phyloP scores from a whole-genome alignment of 2,329 filamentous ascomycete species.

The Nigrograna mackinnonii region DNA sequence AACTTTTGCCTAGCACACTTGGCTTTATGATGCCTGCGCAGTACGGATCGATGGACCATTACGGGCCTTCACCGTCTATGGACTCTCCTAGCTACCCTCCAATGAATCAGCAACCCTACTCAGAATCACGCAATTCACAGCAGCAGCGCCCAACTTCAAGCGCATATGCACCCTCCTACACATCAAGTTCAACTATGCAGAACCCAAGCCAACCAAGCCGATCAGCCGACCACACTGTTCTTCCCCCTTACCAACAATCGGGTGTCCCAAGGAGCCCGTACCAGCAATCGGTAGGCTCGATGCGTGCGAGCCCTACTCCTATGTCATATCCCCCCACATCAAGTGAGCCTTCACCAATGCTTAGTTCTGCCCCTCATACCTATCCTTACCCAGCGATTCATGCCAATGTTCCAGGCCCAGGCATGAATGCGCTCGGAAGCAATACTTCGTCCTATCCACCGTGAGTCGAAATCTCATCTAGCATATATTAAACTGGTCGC shows the following conservation, averaged over 20 bases:
- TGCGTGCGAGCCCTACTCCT: slow-evolving; percentile 31
- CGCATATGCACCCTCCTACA: slow-evolving; percentile 23
- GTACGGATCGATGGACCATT: slow-evolving; percentile 39
- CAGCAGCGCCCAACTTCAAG: slow-evolving; percentile 18
- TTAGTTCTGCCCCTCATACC: slow-evolving; percentile 25
- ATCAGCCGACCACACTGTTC: slow-evolving; percentile 27
- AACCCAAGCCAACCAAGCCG: slow-evolving; percentile 28
- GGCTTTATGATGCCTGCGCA: slow-evolving; percentile 46
- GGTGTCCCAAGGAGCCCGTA: slow-evolving; percentile 38
- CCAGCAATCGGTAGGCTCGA: slow-evolving; percentile 29
- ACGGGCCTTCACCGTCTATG: slow-evolving; percentile 31
- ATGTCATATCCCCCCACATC: slow-evolving; percentile 22
- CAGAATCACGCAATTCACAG: slow-evolving; percentile 15
- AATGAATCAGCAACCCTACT: slow-evolving; percentile 29
- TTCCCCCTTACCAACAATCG: slow-evolving; percentile 38
- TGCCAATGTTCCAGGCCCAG: slow-evolving; percentile 29
- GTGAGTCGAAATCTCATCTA: slow-evolving; percentile 16
- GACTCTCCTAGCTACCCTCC: slow-evolving; percentile 36
- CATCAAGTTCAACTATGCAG: slow-evolving; percentile 15
- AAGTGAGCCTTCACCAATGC: slow-evolving; percentile 20
- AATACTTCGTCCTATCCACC: slow-evolving; percentile 36
- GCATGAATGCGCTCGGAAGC: slow-evolving; percentile 19
- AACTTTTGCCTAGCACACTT: slow-evolving; percentile 32
- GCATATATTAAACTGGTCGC: slow-evolving; percentile 11
- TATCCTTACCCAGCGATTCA: slow-evolving; percentile 38